Evolutionary conservation across 345 rosid genomes (phyloP).

Genomic region (Boechera retrofracta): DNA sequence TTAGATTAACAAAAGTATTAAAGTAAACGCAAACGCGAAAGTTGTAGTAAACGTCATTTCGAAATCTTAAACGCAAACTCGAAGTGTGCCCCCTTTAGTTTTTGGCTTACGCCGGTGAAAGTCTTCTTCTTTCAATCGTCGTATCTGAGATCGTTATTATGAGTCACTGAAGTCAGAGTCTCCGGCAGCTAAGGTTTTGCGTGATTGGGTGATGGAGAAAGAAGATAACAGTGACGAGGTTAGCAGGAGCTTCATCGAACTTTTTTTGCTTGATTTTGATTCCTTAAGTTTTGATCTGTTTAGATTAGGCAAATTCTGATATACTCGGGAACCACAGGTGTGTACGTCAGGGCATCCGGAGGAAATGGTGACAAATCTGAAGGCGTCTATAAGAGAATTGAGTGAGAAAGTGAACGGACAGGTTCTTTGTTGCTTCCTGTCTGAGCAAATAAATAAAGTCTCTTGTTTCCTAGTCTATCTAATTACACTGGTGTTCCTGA

Average conservation of each 20-base stretch:
- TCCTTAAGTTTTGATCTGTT: conserved; percentile 15
- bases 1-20: too few species aligned
- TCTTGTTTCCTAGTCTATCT: conserved; percentile 16
- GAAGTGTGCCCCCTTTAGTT: neutral
- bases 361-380: conserved; percentile 43
- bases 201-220: conserved; percentile 23
- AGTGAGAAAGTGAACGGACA: conserved; percentile 43
- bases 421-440: conserved; percentile 42
- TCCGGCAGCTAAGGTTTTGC: neutral
- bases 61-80: neutral
- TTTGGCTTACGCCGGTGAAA: neutral
- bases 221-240: conserved; percentile 40
- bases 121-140: conserved; percentile 23
- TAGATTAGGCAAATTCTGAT: conserved; percentile 22
- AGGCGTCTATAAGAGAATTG: conserved; percentile 49
- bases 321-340: conserved; percentile 25
- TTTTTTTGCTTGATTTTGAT: conserved; percentile 10
- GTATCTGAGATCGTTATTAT: conserved; percentile 11
- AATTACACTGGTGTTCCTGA: conserved; percentile 2
- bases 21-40: conserved; percentile 10
- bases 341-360: conserved; percentile 25
- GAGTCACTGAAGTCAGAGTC: conserved; percentile 21
- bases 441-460: neutral
- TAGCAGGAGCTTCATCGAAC: conserved; percentile 5
- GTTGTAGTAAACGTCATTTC: neutral